Base-by-base conservation (phyloP, 768 basidiomycete species). In the Termitomyces sp. region DNA sequence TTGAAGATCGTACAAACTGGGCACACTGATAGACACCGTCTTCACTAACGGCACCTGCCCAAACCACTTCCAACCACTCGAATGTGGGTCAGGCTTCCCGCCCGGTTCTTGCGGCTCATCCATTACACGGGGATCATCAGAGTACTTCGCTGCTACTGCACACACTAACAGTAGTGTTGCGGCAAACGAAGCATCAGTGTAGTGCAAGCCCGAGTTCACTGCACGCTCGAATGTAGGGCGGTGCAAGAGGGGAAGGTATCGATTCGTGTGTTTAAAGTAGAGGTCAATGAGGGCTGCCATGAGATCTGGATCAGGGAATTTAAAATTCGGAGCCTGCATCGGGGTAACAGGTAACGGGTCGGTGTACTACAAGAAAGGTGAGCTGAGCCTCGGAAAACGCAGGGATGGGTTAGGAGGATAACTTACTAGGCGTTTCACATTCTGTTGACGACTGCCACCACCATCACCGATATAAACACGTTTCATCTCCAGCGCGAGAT, bases 1-100 rank as follows among this genome's bases (percentile, higher is more conserved):
- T 68, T 95, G 93, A 48, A 96, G 71, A 58, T 94, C 91, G 68
- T 85, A 86, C 57, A 94, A 66, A 11, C 78, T 72, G 2, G 90
- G 85, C 9, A 86, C 81, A 0, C 74, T 71, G 7, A 91, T 73
- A 7, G 89, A 71, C 0, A 79, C 80, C 64, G 81, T 81, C 52
- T 84, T 81, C 45, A 86, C 78, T 65, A 84, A 76, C 55, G 88
- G 81, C 1, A 87, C 82, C 65, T 89, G 86, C 20, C 78, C 73
- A 61, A 86, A 85, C 76, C 81, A 89, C 62, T 80, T 81, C 85
- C 85, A 88, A 0, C 86, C 86, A 7, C 79, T 74, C 0, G 82
- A 84, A 61, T 82, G 81, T 34, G 68, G 64, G n/a, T 53, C 55
- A 42, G 31, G 50, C 24, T 24, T 36, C 27, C n/a, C 56, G 24